Evolutionary conservation across 2,329 filamentous ascomycete genomes (phyloP).

Genomic region (Lachnellula arida): DNA sequence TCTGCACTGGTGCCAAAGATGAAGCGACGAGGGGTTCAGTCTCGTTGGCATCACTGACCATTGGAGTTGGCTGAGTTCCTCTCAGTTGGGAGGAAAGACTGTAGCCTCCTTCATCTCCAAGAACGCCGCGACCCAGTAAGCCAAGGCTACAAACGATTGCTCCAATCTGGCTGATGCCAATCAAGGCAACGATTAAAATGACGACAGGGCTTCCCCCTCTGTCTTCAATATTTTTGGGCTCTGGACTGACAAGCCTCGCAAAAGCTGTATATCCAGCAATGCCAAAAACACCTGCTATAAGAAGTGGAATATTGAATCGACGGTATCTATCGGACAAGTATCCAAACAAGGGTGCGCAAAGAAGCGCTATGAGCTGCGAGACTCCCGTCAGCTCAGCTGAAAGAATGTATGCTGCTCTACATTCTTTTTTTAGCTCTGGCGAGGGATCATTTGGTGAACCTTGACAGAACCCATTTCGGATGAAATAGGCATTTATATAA

Average conservation of each 20-base stretch:
- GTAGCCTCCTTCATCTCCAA: constrained; percentile 42
- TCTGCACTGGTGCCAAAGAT: constrained; percentile 15
- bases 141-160: constrained; percentile 95
- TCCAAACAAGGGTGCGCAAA: constrained; percentile 83
- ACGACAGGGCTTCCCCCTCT: constrained; percentile 64
- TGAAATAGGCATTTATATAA: constrained; percentile 88
- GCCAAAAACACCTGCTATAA: constrained; percentile 67
- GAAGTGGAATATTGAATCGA: constrained; percentile 67
- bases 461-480: constrained; percentile 72
- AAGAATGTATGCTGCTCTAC: constrained; percentile 80
- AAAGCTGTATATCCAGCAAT: constrained; percentile 75
- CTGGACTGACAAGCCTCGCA: constrained; percentile 70
- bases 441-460: constrained; percentile 58
- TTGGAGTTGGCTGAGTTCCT: constrained; percentile 4
- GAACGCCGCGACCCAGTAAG: constrained; percentile 74
- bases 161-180: constrained; percentile 92
- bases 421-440: constrained; percentile 77
- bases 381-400: constrained; percentile 84
- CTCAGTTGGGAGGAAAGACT: constrained; percentile 29
- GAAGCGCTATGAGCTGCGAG: constrained; percentile 78
- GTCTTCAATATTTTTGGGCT: constrained; percentile 59
- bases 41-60: constrained; percentile 13
- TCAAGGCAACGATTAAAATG: constrained; percentile 71
- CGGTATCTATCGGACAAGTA: constrained; percentile 69
- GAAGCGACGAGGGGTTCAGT: constrained; percentile 29